Evolutionary conservation across 2,329 filamentous ascomycete genomes (phyloP), one percentile per base, ranked within the genome.

Genomic region (Ophiostoma triangulosporum): DNA sequence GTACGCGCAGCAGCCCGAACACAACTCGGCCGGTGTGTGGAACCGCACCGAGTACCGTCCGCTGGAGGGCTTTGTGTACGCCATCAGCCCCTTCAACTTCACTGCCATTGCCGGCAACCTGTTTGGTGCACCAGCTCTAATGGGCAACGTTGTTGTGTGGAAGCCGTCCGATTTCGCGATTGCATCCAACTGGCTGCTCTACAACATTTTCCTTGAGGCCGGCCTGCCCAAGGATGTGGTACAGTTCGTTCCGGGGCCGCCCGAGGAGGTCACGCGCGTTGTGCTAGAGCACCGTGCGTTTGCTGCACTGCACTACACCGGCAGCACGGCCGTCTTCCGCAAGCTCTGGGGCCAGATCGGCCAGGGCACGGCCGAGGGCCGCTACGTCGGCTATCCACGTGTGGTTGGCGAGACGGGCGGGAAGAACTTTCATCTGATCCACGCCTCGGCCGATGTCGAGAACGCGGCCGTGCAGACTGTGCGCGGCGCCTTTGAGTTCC

Each of bases 131-230:
- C 89, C 91, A 14, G 89, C 88, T 1, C 72, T 96, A 53, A 83
- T 96, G 74, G 90, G 90, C 55, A 97, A 97, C 68, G 91, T 96
- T 1, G 88, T 95, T 4, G 72, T 97, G 48, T 97, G 90, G 90
- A 97, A 97, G 75, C 90, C 90, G n/a, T 93, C 87, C 14, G 88
- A 91, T 61, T 84, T 75, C 15, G 87, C 90, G 35, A 86, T 96
- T 58, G 84, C 85, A n/a, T 89, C 86, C 58, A 95, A 90, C 73
- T 94, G 86, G 81, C 74, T 97, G 54, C 74, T 95, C 45, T 90
- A 95, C 73, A 78, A 90, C 66, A 94, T 96, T 66, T 77, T 97
- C 15, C 73, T 93, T 26, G 91, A 97, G 72, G 89, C 91, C 27
- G 91, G 91, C 38, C 79, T 97, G 51, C 91, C 91, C 36, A 80